Percentiles rank a stretch among this genome's conserved stretches.
Evolutionary conservation across 352 stramenopile genomes (phyloP).

Genomic region (Globisporangium irregulare): DNA sequence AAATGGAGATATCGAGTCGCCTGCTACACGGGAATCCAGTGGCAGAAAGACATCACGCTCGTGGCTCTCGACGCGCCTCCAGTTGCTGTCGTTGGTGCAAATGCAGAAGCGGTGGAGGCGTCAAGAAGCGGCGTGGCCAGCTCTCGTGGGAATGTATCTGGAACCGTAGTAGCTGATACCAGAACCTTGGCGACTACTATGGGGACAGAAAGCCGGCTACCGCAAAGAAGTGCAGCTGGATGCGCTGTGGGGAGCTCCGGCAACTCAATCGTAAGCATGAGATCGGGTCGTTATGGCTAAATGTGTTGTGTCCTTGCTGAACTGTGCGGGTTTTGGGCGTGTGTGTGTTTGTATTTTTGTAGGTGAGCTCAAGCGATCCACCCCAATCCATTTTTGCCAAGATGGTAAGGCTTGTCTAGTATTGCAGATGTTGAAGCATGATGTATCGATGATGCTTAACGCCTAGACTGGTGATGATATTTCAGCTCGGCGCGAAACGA

Average conservation of each 20-base stretch:
- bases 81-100: not conserved
- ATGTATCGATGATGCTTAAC: not conserved
- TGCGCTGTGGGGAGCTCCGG: not conserved
- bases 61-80: not conserved
- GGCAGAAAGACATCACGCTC: not conserved
- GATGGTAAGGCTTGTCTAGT: slow-evolving; percentile 5
- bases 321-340: not conserved
- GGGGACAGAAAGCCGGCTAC: not conserved
- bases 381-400: slow-evolving; percentile 15
- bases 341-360: not conserved
- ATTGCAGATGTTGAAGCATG: not conserved
- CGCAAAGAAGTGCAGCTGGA: not conserved
- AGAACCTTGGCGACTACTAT: not conserved
- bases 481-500: slow-evolving; percentile 13
- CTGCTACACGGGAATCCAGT: slow-evolving; percentile 30
- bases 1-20: slow-evolving; percentile 39
- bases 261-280: not conserved
- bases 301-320: not conserved
- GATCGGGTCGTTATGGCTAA: not conserved
- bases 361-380: not conserved
- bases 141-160: not conserved
- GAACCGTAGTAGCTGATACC: not conserved
- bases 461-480: not conserved
- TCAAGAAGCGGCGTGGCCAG: not conserved
- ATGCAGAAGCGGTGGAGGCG: not conserved